These are phyloP conservation scores for Xylaria sp. DNA, from an alignment of 2,329 filamentous ascomycete genomes.

Conservation along the genomic window DNA sequence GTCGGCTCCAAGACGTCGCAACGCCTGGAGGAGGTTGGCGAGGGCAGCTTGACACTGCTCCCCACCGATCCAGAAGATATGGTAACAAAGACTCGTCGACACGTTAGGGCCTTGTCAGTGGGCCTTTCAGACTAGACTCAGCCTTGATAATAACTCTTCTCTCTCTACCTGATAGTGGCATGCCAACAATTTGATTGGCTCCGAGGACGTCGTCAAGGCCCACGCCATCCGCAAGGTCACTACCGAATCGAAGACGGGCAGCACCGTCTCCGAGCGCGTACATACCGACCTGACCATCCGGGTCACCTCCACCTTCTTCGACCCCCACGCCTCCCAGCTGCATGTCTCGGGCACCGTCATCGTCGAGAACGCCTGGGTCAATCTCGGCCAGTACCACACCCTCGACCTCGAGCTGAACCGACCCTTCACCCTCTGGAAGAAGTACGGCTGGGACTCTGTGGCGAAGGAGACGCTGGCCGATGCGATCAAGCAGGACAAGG, in stretches of 20 bases:
- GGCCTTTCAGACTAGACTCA: not conserved
- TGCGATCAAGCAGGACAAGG: slow-evolving; percentile 80
- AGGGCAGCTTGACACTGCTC: slow-evolving; percentile 55
- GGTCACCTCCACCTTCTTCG: slow-evolving; percentile 69
- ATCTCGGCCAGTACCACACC: slow-evolving; percentile 67
- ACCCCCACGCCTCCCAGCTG: slow-evolving; percentile 65
- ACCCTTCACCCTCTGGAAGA: slow-evolving; percentile 89
- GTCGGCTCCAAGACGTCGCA: slow-evolving; percentile 53
- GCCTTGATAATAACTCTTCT: slow-evolving; percentile 20
- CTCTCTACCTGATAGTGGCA: slow-evolving; percentile 59
- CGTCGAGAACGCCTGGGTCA: slow-evolving; percentile 64
- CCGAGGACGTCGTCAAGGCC: slow-evolving; percentile 64
- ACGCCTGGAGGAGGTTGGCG: slow-evolving; percentile 53
- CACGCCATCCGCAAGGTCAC: slow-evolving; percentile 68
- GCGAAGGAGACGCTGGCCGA: slow-evolving; percentile 82
- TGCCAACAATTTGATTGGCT: slow-evolving; percentile 69
- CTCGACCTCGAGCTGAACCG: slow-evolving; percentile 87
- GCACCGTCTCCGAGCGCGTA: slow-evolving; percentile 62
- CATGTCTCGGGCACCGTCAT: slow-evolving; percentile 67
- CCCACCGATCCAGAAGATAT: slow-evolving; percentile 58
- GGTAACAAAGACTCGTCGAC: slow-evolving; percentile 38
- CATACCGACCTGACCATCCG: slow-evolving; percentile 68
- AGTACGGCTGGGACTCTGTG: slow-evolving; percentile 89
- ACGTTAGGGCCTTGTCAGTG: not conserved
- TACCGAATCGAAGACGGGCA: slow-evolving; percentile 58